Percentiles rank a stretch among this genome's conserved stretches.
These are phyloP conservation scores for Pythium apleroticum DNA, from an alignment of 352 stramenopile species.

Conservation along the genomic window DNA sequence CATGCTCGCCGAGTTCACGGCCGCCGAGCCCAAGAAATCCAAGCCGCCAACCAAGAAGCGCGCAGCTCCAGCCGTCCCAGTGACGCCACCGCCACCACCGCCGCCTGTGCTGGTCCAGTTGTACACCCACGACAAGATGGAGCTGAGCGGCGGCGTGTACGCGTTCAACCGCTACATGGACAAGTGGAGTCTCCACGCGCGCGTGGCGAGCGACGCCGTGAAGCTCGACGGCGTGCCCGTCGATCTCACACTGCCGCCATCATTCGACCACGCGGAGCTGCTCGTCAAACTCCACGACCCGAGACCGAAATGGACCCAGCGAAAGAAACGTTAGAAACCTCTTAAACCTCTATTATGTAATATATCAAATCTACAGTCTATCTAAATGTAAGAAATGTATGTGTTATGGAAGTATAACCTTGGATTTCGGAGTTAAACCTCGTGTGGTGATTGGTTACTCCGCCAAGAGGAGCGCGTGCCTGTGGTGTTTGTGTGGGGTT, in stretches of 20 bases:
- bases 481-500: background rate
- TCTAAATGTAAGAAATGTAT: background rate
- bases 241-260: constrained; percentile 4
- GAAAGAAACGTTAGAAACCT: constrained; percentile 19
- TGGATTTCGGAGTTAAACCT: constrained; percentile 18
- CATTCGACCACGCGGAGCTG: constrained; percentile 23
- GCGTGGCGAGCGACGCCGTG: constrained; percentile 26
- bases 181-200: constrained; percentile 55
- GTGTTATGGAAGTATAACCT: constrained; percentile 6
- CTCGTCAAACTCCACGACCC: constrained; percentile 52
- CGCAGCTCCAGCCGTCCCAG: background rate
- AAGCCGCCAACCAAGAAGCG: background rate
- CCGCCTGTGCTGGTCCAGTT: constrained; percentile 1
- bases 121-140: constrained; percentile 54
- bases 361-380: background rate
- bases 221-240: constrained; percentile 35
- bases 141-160: constrained; percentile 38
- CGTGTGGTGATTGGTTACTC: background rate
- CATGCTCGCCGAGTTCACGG: constrained; percentile 34
- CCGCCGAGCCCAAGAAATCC: constrained; percentile 8
- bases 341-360: background rate
- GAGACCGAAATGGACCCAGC: background rate
- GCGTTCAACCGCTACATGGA: constrained; percentile 72
- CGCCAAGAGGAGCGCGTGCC: constrained; percentile 8
- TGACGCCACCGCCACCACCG: background rate